Conservation (phyloP, 257 asterid species). For the Leonotis leonurus region DNA sequence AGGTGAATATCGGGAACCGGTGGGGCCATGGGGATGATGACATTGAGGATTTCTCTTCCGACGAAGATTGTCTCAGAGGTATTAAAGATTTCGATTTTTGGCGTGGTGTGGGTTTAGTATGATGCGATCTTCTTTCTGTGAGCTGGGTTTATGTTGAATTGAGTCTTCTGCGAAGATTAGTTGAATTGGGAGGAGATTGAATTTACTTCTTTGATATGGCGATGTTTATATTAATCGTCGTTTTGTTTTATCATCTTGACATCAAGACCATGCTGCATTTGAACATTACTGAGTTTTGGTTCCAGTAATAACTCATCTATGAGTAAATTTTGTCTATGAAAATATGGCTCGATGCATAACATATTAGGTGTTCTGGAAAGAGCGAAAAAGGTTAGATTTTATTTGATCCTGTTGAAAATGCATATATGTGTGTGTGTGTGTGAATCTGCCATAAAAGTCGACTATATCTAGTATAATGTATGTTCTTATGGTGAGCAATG, state of each 20-base stretch:
- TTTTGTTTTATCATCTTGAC: neutral
- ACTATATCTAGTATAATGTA: too few relatives aligned
- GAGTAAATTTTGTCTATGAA: too few relatives aligned
- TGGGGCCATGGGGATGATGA: conserved; percentile 53
- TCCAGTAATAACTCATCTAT: too few relatives aligned
- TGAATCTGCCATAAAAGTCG: neutral
- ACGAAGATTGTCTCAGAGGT: conserved; percentile 58
- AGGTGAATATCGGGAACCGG: conserved; percentile 6
- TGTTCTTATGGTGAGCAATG: too few relatives aligned
- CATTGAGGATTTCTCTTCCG: conserved; percentile 77
- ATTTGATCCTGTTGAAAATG: neutral
- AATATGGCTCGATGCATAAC: neutral
- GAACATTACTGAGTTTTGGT: neutral
- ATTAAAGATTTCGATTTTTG: neutral
- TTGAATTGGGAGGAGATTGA: neutral
- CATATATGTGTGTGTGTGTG: neutral
- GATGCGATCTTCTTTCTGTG: neutral
- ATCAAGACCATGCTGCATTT: neutral
- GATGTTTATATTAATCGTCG: neutral
- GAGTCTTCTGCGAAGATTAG: neutral
- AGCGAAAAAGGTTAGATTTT: neutral
- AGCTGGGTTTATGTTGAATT: neutral
- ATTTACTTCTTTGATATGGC: neutral
- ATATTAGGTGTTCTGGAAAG: neutral
- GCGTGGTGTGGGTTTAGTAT: neutral